Percentiles rank a stretch among this genome's conserved stretches.
phyloP scores from a whole-genome alignment of 208 protist genomes.

The Tetramitus jugosus region DNA sequence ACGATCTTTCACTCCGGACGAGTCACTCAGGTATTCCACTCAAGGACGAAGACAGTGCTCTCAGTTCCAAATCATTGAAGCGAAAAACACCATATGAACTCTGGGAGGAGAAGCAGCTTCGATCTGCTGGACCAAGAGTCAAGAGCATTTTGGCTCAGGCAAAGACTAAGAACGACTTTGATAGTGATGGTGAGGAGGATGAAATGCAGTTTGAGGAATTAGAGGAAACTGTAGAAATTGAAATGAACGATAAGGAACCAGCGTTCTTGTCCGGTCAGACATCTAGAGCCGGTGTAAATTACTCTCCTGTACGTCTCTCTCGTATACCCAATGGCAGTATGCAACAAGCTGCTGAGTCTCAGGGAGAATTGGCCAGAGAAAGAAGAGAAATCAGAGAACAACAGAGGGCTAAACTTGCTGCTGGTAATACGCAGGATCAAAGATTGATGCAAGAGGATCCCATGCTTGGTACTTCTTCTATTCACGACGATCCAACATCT shows the following conservation, averaged over 20 bases:
- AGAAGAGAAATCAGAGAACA: conserved; percentile 30
- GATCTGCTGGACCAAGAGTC: conserved; percentile 53
- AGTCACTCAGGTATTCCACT: conserved; percentile 1
- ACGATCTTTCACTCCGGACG: background rate
- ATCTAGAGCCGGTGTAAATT: background rate
- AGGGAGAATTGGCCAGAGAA: conserved; percentile 62
- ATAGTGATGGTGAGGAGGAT: conserved; percentile 58
- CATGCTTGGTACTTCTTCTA: background rate
- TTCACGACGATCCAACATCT: background rate
- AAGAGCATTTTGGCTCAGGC: background rate
- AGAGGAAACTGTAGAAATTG: conserved; percentile 75
- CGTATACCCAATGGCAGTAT: conserved; percentile 80
- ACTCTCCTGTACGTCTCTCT: conserved; percentile 64
- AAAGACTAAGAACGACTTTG: too few relatives aligned
- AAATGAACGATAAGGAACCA: conserved; percentile 70
- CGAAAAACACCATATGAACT: conserved; percentile 56
- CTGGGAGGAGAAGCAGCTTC: conserved; percentile 65
- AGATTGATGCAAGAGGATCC: background rate
- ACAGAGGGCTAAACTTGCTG: background rate
- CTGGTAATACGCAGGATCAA: background rate
- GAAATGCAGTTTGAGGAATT: conserved; percentile 35
- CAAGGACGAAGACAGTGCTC: background rate
- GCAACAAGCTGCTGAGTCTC: conserved; percentile 63
- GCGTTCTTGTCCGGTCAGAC: conserved; percentile 59
- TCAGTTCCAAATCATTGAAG: background rate